Evolutionary conservation across 2,329 filamentous ascomycete genomes (phyloP).

Genomic region (Knoxdaviesia capensis): DNA sequence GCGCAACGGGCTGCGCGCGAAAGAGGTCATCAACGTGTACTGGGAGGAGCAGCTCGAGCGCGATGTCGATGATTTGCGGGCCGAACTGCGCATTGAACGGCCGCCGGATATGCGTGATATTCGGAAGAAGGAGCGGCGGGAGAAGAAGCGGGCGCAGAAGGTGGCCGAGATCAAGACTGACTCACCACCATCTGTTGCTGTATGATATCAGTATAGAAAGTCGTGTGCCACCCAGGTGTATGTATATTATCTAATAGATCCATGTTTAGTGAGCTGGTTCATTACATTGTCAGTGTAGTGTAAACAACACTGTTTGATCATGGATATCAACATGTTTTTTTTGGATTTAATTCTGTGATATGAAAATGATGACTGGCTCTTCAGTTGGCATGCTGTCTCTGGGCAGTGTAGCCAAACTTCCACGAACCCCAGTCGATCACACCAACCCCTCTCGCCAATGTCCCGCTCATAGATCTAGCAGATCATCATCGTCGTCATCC

Average conservation of each 20-base stretch:
- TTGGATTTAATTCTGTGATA: slow-evolving; percentile 1
- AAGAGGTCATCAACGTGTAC: slow-evolving; percentile 86
- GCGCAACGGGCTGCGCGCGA: slow-evolving; percentile 53
- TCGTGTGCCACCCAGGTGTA: too few relatives aligned
- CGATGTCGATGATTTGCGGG: slow-evolving; percentile 57
- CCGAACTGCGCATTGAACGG: slow-evolving; percentile 62
- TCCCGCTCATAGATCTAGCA: slow-evolving; percentile 35
- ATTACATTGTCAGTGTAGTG: too few relatives aligned
- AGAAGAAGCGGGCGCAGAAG: slow-evolving; percentile 45
- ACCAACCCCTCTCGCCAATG: not conserved
- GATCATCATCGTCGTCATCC: slow-evolving; percentile 69
- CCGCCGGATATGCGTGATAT: slow-evolving; percentile 73
- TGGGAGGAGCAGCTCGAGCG: slow-evolving; percentile 90
- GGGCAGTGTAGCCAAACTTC: too few relatives aligned
- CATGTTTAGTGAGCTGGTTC: too few relatives aligned
- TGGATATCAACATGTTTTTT: not conserved
- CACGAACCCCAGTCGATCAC: too few relatives aligned
- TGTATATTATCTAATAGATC: too few relatives aligned
- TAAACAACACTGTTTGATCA: not conserved
- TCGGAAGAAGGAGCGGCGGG: slow-evolving; percentile 47
- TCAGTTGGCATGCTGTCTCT: not conserved
- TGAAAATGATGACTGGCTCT: not conserved
- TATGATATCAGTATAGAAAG: too few relatives aligned
- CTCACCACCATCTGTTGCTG: too few relatives aligned
- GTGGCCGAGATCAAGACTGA: slow-evolving; percentile 1